Evolutionary conservation across 225 moss, liverwort and hornwort genomes (phyloP), one percentile per base, ranked within the genome.

Genomic region (Physcomitrium patens): DNA sequence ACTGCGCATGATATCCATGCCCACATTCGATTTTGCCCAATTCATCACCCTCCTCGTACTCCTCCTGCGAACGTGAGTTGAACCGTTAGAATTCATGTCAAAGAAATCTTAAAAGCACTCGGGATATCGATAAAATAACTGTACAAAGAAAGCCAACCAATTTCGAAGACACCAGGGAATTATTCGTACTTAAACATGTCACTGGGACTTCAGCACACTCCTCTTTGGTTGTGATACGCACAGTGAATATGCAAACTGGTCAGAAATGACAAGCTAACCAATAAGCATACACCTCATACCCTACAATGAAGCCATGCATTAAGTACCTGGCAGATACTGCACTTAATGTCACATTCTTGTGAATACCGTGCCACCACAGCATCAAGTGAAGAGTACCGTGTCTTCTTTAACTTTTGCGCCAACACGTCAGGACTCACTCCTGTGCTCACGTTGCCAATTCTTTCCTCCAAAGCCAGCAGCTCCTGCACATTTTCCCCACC

Each of bases 401-500:
- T 82, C 70, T 83, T 90, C 67, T 87, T 90, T 54, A 94, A 68
- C 66, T 87, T 83, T 69, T 91, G 88, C 42, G 77, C 84, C 45
- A 92, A 79, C 19, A 77, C 80, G 17, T 94, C 94, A 31, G 80
- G 65, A 17, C 80, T 79, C 67, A 94, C 70, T 66, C 94, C 94
- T 60, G 89, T 92, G 83, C 75, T 94, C 78, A 94, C 94, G 28
- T 94, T 94, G 75, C 94, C 94, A 74, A 94, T 94, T 80, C 92
- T 84, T 81, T 94, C 94, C 89, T 94, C 94, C 82, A 94, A 74
- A 63, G 92, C 94, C 71, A 94, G 92, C 51, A 94, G 79, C 75
- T 94, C 94, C 94, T 94, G 86, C 59, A 58, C 59, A 70, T 63
- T 43, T 24, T 48, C 54, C 54, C 26, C 2, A 7, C 47, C 54